Percentiles rank a stretch among this genome's conserved stretches.
Evolutionary conservation across 192 early-diverging fungal species (phyloP).

Genomic region (Gigaspora rosea): DNA sequence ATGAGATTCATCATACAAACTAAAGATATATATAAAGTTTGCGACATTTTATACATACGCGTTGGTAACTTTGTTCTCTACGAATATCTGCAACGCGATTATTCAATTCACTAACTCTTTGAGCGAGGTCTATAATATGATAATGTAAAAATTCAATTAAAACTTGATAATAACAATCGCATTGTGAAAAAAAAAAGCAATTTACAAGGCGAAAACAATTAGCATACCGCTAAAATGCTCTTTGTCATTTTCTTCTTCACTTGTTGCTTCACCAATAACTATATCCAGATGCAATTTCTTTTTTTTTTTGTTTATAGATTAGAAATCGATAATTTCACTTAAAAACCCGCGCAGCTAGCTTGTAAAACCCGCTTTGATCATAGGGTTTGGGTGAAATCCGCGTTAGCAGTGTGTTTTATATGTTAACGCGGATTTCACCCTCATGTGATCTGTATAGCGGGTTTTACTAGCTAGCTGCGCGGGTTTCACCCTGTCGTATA

Average conservation of each 20-base stretch:
- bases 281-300: slow-evolving; percentile 62
- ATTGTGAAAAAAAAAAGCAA: slow-evolving; percentile 6
- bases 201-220: not conserved
- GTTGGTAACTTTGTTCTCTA: slow-evolving; percentile 87
- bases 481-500: too few species aligned
- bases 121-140: slow-evolving; percentile 59
- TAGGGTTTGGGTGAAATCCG: too few species aligned
- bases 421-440: too few species aligned
- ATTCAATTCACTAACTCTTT: slow-evolving; percentile 81
- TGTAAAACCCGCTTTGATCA: too few species aligned
- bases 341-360: too few species aligned
- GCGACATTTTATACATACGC: slow-evolving; percentile 52
- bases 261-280: slow-evolving; percentile 65
- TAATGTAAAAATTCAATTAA: not conserved
- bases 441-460: too few species aligned
- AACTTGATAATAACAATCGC: not conserved
- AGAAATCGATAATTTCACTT: not conserved
- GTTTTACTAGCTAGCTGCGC: too few species aligned
- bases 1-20: too few species aligned
- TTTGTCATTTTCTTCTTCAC: slow-evolving; percentile 46
- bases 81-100: slow-evolving; percentile 78
- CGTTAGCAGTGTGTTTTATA: too few species aligned
- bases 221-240: slow-evolving; percentile 30
- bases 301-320: slow-evolving; percentile 9
- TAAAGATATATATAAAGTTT: not conserved